These are phyloP conservation scores for Exsudoporus floridanus DNA, from an alignment of 1,284 basidiomycete genomes.

Conservation along the genomic window DNA sequence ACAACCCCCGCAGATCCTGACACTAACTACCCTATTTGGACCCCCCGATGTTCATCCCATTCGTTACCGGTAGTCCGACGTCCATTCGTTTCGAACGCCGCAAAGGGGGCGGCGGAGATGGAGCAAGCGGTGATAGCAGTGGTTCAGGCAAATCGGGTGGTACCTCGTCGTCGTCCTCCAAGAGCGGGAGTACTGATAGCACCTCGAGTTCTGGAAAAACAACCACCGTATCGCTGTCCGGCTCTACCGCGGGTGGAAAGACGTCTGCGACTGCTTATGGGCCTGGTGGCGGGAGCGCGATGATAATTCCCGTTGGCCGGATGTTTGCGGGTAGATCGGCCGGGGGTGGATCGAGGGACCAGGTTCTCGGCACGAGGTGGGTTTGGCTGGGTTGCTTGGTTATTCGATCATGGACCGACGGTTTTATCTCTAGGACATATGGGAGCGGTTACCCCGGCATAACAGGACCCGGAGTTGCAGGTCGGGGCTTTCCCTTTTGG, in stretches of 20 bases:
- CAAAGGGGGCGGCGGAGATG: slow-evolving; percentile 33
- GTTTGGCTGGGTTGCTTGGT: slow-evolving; percentile 6
- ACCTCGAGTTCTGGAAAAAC: slow-evolving; percentile 19
- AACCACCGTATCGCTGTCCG: slow-evolving; percentile 28
- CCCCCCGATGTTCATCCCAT: slow-evolving; percentile 37
- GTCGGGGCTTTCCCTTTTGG: slow-evolving; percentile 39
- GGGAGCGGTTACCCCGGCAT: slow-evolving; percentile 43
- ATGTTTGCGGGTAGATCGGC: slow-evolving; percentile 42
- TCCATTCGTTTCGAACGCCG: slow-evolving; percentile 18
- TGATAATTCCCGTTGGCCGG: slow-evolving; percentile 42
- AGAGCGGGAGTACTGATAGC: slow-evolving; percentile 20
- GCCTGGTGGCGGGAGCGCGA: slow-evolving; percentile 35
- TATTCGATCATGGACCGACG: neutral
- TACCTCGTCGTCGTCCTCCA: slow-evolving; percentile 1
- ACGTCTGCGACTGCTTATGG: slow-evolving; percentile 38
- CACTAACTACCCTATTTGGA: neutral
- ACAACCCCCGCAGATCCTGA: neutral
- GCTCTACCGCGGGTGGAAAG: slow-evolving; percentile 29
- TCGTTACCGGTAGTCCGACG: slow-evolving; percentile 21
- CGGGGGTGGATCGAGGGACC: slow-evolving; percentile 42
- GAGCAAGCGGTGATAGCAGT: slow-evolving; percentile 26
- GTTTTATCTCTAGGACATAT: slow-evolving; percentile 29
- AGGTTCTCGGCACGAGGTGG: slow-evolving; percentile 44
- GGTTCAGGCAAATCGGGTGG: slow-evolving; percentile 14
- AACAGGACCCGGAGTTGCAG: slow-evolving; percentile 27